A percentile compares a stretch with the other conserved stretches of the same genome.
phyloP scores from a whole-genome alignment of 140 eudicot genomes.

The Anethum foeniculum region DNA sequence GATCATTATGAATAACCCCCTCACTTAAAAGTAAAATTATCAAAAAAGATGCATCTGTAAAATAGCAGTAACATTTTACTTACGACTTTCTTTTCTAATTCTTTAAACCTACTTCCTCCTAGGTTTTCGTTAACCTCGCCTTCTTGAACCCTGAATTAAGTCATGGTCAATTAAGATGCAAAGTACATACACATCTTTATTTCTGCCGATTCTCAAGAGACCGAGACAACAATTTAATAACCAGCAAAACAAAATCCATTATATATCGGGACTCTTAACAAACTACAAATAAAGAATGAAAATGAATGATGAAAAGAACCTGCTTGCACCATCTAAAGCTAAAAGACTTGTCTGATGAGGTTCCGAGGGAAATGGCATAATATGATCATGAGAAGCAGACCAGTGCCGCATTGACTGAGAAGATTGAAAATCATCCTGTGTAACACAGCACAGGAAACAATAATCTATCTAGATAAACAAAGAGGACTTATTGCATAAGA shows the following conservation, averaged over 20 bases:
- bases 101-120: constrained; percentile 27
- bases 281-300: background rate
- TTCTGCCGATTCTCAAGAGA: background rate
- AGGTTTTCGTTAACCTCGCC: constrained; percentile 30
- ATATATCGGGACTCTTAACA: background rate
- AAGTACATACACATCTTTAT: background rate
- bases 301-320: constrained; percentile 20
- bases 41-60: background rate
- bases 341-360: constrained; percentile 15
- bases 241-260: background rate
- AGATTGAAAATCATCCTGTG: constrained; percentile 50
- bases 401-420: constrained; percentile 27
- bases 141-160: constrained; percentile 40
- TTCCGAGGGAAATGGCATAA: constrained; percentile 22
- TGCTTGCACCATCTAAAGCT: constrained; percentile 37
- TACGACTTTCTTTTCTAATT: constrained; percentile 34
- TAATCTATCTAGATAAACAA: background rate
- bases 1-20: background rate
- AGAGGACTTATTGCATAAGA: background rate
- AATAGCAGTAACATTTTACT: background rate
- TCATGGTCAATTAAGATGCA: constrained; percentile 2
- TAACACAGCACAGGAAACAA: constrained; percentile 10
- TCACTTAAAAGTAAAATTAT: background rate
- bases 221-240: background rate
- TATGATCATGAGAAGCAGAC: constrained; percentile 36